Evolutionary conservation across 225 moss, liverwort and hornwort genomes (phyloP).

Genomic region (Sphagnum tenellum): DNA sequence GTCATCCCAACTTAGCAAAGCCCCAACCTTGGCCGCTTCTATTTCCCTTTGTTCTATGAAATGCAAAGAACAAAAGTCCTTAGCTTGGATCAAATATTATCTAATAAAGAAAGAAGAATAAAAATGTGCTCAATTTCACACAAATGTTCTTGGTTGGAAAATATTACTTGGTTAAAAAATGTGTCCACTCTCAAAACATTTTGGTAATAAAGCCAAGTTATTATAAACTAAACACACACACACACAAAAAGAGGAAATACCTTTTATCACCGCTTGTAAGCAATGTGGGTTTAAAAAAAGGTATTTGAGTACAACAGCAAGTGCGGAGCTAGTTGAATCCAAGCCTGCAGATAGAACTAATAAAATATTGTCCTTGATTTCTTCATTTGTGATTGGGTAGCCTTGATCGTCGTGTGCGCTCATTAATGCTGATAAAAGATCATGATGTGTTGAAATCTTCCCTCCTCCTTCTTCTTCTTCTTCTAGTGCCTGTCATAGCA

Average conservation of each 20-base stretch:
- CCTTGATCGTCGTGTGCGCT: not conserved
- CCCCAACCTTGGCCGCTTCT: too few species aligned
- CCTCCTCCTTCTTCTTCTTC: not conserved
- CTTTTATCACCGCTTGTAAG: too few species aligned
- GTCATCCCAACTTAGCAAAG: not conserved
- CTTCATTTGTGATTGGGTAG: not conserved
- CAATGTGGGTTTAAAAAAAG: too few species aligned
- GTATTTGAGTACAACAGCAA: too few species aligned
- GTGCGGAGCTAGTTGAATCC: too few species aligned
- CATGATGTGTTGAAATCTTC: not conserved
- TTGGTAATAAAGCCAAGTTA: not conserved
- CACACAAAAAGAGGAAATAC: not conserved
- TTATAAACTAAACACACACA: constrained; percentile 1
- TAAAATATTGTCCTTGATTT: not conserved
- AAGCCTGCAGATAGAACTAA: too few species aligned
- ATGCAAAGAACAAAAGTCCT: too few species aligned
- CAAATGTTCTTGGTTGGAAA: too few species aligned
- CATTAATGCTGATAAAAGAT: not conserved
- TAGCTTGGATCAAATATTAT: too few species aligned
- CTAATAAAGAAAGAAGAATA: too few species aligned
- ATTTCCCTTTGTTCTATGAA: not conserved
- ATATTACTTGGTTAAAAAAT: too few species aligned
- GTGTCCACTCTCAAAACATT: not conserved
- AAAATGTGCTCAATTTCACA: too few species aligned
- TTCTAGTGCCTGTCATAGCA: not conserved